A percentile compares a stretch with the other conserved stretches of the same genome.
phyloP scores from a whole-genome alignment of 768 basidiomycete genomes.

The Lactifluus subvellereus region DNA sequence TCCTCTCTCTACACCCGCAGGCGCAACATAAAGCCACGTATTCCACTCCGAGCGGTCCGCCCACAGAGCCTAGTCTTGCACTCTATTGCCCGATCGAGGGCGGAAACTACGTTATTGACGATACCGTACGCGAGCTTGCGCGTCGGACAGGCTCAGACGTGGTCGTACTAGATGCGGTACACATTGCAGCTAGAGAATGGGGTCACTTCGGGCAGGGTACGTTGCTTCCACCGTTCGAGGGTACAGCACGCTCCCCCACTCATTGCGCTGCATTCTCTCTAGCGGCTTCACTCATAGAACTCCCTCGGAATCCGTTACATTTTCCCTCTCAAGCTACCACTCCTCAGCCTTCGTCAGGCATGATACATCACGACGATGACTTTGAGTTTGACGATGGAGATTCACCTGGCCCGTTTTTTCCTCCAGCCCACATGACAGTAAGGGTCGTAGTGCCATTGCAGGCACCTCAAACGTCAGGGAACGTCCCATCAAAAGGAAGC shows the following conservation, averaged over 20 bases:
- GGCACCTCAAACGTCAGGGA: constrained; percentile 25
- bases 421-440: constrained; percentile 44
- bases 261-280: neutral
- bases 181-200: constrained; percentile 84
- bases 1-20: constrained; percentile 74
- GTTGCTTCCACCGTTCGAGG: neutral
- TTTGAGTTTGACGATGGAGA: constrained; percentile 33
- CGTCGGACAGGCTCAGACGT: constrained; percentile 71
- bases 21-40: constrained; percentile 71
- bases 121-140: constrained; percentile 74
- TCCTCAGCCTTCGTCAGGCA: constrained; percentile 29
- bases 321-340: constrained; percentile 36
- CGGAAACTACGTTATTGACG: constrained; percentile 75
- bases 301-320: constrained; percentile 74
- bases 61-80: constrained; percentile 75
- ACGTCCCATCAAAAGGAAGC: constrained; percentile 7
- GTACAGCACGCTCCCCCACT: neutral
- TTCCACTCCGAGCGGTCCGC: constrained; percentile 45
- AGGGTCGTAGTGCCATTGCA: constrained; percentile 37
- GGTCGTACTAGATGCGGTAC: constrained; percentile 74
- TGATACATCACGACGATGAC: constrained; percentile 40
- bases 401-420: constrained; percentile 29
- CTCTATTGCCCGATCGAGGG: constrained; percentile 87
- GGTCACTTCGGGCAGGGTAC: constrained; percentile 78
- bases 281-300: constrained; percentile 66